phyloP scores from a whole-genome alignment of 345 rosid species.

The Murraya paniculata region DNA sequence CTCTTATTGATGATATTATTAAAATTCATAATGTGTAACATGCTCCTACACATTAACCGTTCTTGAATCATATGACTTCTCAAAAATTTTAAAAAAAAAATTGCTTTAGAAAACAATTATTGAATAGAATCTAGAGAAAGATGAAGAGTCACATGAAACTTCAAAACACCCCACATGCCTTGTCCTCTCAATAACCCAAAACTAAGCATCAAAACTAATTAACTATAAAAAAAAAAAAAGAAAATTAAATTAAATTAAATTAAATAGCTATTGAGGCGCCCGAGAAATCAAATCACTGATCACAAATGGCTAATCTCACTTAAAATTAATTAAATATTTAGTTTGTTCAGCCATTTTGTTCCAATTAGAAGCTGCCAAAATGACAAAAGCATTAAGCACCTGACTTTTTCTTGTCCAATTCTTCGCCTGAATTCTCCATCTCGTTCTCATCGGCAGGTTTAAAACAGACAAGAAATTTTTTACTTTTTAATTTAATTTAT shows the following conservation, averaged over 20 bases:
- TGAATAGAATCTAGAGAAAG: background rate
- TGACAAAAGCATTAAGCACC: background rate
- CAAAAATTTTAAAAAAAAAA: background rate
- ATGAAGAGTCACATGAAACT: background rate
- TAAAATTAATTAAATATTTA: background rate
- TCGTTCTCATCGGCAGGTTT: background rate
- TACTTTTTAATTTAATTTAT: background rate
- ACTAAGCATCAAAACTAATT: background rate
- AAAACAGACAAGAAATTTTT: background rate
- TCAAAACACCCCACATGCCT: background rate
- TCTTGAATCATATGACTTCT: background rate
- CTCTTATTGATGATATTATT: too few relatives aligned
- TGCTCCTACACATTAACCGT: background rate
- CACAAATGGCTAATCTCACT: background rate
- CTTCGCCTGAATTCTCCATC: background rate
- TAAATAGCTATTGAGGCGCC: background rate
- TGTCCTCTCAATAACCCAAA: conserved; percentile 1
- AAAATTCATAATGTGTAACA: background rate
- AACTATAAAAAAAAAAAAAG: background rate
- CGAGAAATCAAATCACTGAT: background rate
- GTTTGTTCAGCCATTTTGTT: background rate
- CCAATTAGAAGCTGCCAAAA: background rate
- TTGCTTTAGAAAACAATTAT: background rate
- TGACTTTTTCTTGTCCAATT: background rate
- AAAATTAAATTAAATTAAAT: background rate